Base-by-base conservation (phyloP, 1,139 yeast genomes). In the Candida labiduridarum region DNA sequence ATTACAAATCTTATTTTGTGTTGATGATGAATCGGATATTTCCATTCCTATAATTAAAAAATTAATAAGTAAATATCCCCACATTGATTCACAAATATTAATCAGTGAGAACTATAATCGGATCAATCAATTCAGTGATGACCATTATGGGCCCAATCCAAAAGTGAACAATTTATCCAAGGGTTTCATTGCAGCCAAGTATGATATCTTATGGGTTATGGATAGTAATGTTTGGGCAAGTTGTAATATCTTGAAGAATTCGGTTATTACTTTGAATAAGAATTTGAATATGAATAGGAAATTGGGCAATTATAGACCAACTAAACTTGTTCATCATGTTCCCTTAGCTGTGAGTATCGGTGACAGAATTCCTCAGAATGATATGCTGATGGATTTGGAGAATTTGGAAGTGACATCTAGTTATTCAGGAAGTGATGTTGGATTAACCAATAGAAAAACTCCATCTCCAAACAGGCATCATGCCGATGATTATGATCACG, bases 201-300 rank as follows among this genome's bases (percentile, higher is more conserved):
- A 82, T 65, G 96, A 90, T 62, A 79, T 87, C 31, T 59, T 90
- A 12, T 90, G 97, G 97, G 82, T 89, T n/a, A 76, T 89, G 71
- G 97, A 90, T 65, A 84, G 94, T 41, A 90, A 90, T 62, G 95
- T 88, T 7, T 88, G 92, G 89, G 89, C 87, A 1, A 70, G 83
- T 40, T 81, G 86, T 0, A 81, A 85, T 36, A 78, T 90, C 0
- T 69, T 90, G 56, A 68, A 72, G n/a, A 78, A 92, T 52, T 87
- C 96, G 0, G 85, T 89, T 4, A 69, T 66, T 18, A 72, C 87
- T 9, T 73, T 89, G 56, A 66, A 71, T 41, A 58, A 63, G 22
- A 68, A 76, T 52, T 76, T 72, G 25, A 82, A 83, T 53, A 79
- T 83, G 59, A 85, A 85, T 0, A 57, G 69, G 8, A 56, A 56